Base-by-base conservation (phyloP, 345 rosid genomes). In the Camelina neglecta region DNA sequence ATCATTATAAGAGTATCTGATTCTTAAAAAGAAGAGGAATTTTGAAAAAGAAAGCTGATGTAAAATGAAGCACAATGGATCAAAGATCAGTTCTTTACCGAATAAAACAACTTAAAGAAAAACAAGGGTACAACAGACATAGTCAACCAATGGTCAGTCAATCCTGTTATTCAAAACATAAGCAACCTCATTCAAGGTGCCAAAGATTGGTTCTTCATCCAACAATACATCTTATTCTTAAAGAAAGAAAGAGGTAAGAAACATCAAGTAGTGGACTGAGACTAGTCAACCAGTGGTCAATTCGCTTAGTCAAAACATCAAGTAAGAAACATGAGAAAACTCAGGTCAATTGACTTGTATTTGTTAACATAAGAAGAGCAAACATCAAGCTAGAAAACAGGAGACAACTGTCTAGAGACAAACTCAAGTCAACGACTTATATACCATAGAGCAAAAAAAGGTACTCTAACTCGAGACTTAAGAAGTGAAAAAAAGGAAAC, bases 61-160 rank as follows among this genome's bases (percentile, higher is more conserved):
- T 5, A 50, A 23, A 36, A n/a, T 1, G 45, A 73, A 53, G 47
- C 44, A 73, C 57, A 55, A 31, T 6, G 56, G 49, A 31, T 10
- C 49, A 74, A 33, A 65, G 5, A 45, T 45, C 36, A 7, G 20
- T 44, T 33, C 9, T 1, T 33, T 65, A 2, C 16, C 50, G 8
- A 65, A 56, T 15, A 47, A 41, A 54, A 49, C 24, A 72, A n/a
- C 8, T 16, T 36, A 8, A 13, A 20, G 29, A 44, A 21, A 47
- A 56, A 44, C 6, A 33, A 45, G 6, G 42, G 42, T 48, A 64
- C 3, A 33, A 8, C 71, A 54, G 16, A 0, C 59, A 44, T 33
- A 69, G 80, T 69, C 65, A 69, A 61, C 58, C 29, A 51, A 13
- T 54, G 58, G 80, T 69, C 75, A 76, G 80, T 69, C 75, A 76